Conservation (phyloP, 1,139 yeast species). For the Hyphopichia fennica region DNA sequence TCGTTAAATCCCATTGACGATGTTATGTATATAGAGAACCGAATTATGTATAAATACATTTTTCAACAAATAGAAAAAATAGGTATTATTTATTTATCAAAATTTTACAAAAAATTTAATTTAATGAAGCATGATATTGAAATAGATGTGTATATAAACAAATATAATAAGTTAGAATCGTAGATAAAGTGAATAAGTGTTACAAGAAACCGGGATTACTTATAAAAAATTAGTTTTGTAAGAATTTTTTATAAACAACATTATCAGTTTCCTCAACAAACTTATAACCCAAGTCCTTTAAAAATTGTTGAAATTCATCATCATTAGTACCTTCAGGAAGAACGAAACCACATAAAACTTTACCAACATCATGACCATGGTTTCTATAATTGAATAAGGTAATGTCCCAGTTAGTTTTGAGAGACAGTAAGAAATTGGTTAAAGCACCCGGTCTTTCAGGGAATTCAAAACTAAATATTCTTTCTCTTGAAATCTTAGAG, state of each 20-base stretch:
- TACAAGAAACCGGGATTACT: background rate
- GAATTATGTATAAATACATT: conserved; percentile 1
- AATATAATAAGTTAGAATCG: background rate
- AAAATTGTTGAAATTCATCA: conserved; percentile 63
- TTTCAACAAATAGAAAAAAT: background rate
- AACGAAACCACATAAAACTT: conserved; percentile 84
- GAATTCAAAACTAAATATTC: conserved; percentile 82
- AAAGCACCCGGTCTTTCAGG: conserved; percentile 98
- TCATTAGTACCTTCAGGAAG: conserved; percentile 73
- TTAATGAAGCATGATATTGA: no score
- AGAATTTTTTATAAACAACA: conserved; percentile 74
- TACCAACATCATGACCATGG: conserved; percentile 93
- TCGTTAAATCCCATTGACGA: conserved; percentile 19
- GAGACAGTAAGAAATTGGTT: conserved; percentile 68
- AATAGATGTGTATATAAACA: background rate
- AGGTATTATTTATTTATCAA: background rate
- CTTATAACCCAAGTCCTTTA: conserved; percentile 71
- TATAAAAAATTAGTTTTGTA: conserved; percentile 24
- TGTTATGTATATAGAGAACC: conserved; percentile 7
- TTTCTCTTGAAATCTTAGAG: conserved; percentile 60
- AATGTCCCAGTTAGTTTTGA: conserved; percentile 84
- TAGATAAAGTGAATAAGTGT: background rate
- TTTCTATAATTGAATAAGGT: conserved; percentile 95
- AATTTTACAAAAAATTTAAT: no score
- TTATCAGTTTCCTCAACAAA: conserved; percentile 83